phyloP scores from a whole-genome alignment of 2,329 filamentous ascomycete species.

The Fusarium fracticaudum region DNA sequence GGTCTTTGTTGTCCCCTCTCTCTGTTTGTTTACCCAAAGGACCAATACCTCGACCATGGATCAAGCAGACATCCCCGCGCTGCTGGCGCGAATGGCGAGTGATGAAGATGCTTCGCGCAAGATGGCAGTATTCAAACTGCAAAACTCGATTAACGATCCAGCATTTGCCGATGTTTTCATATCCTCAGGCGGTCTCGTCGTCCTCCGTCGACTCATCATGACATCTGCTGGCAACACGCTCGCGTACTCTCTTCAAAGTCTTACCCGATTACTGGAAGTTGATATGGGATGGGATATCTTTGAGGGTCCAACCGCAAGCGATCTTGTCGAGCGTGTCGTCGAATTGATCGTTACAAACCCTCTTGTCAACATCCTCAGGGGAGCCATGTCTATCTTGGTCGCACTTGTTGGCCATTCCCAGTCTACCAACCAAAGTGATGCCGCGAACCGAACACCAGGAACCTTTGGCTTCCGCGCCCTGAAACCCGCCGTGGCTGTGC shows the following conservation, averaged over 20 bases:
- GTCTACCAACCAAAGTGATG: conserved; percentile 54
- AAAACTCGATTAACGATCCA: conserved; percentile 93
- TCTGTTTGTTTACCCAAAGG: not conserved
- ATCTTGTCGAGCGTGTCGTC: conserved; percentile 80
- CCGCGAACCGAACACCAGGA: conserved; percentile 58
- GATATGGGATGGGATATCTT: conserved; percentile 98
- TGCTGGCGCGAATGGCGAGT: conserved; percentile 71
- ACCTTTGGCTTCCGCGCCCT: conserved; percentile 89
- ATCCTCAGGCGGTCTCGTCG: conserved; percentile 82
- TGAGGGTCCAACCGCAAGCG: conserved; percentile 68
- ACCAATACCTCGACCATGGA: conserved; percentile 56
- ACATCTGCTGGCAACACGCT: conserved; percentile 90
- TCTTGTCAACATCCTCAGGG: conserved; percentile 94
- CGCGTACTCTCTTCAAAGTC: conserved; percentile 91
- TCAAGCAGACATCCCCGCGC: conserved; percentile 72
- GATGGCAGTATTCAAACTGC: conserved; percentile 98
- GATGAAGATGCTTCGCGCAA: conserved; percentile 92
- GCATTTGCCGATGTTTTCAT: conserved; percentile 98
- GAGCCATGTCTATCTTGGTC: conserved; percentile 96
- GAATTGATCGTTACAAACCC: conserved; percentile 95
- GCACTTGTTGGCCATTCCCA: conserved; percentile 90
- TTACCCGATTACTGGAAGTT: conserved; percentile 88
- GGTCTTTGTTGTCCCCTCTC: not conserved
- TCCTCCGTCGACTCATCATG: conserved; percentile 85
- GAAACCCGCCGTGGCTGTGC: conserved; percentile 88